phyloP scores from a whole-genome alignment of 225 moss, liverwort and hornwort species.

The Antitrichia curtipendula region DNA sequence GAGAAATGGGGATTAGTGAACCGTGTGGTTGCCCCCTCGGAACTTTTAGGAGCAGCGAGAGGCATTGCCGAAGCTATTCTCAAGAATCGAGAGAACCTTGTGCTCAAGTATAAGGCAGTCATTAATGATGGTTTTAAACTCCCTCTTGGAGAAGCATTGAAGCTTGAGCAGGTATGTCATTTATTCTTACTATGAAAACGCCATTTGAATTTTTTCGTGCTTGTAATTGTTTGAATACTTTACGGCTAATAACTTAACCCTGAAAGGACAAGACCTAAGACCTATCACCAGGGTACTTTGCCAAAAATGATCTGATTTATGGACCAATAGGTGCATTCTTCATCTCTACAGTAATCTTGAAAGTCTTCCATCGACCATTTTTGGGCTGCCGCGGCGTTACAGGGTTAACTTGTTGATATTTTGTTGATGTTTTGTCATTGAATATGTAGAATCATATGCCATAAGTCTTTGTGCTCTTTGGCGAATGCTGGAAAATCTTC shows the following conservation, averaged over 20 bases:
- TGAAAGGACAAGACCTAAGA: not conserved
- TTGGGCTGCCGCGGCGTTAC: not conserved
- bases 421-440: not conserved
- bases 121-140: slow-evolving; percentile 72
- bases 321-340: not conserved
- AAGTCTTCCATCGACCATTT: not conserved
- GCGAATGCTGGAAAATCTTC: not conserved
- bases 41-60: slow-evolving; percentile 55
- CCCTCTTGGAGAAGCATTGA: slow-evolving; percentile 64
- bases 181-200: not conserved
- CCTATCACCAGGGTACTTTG: not conserved
- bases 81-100: slow-evolving; percentile 52
- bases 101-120: slow-evolving; percentile 56
- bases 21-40: slow-evolving; percentile 60
- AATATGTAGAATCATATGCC: not conserved
- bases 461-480: not conserved
- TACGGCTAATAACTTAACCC: not conserved
- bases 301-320: not conserved
- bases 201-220: not conserved
- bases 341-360: not conserved
- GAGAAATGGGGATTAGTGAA: slow-evolving; percentile 95
- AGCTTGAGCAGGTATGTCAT: slow-evolving; percentile 62
- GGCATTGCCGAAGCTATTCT: slow-evolving; percentile 70
- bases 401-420: not conserved
- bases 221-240: not conserved